Conservation (phyloP, 768 basidiomycete species). For the Cystofilobasidium ferigula region DNA sequence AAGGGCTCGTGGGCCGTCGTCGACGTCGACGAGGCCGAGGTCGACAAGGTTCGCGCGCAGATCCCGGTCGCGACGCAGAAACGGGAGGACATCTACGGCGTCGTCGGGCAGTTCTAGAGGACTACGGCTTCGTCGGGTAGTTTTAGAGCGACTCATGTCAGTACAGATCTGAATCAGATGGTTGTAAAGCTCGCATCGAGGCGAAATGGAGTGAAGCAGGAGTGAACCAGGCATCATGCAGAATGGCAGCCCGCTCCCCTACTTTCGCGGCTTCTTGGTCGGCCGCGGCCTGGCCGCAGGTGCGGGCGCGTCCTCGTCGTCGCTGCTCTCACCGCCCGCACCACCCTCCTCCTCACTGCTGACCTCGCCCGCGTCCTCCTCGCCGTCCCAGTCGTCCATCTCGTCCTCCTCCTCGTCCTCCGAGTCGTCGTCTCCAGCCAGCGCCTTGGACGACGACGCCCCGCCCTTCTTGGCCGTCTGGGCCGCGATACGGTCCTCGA, state of each 20-base stretch:
- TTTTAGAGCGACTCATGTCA: no score
- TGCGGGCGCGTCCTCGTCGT: conserved; percentile 7
- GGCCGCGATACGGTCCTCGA: conserved; percentile 15
- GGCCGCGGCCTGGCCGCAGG: not conserved
- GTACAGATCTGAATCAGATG: no score
- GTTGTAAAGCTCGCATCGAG: no score
- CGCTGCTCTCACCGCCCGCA: conserved; percentile 11
- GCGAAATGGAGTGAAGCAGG: no score
- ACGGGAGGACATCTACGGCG: conserved; percentile 31
- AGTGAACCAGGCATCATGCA: no score
- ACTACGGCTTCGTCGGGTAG: no score
- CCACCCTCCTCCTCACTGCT: conserved; percentile 16
- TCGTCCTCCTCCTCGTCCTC: conserved; percentile 10
- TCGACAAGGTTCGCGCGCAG: conserved; percentile 29
- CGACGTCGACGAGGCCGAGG: conserved; percentile 29
- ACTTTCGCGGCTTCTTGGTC: conserved; percentile 1
- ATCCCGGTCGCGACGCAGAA: conserved; percentile 34
- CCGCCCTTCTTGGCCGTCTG: not conserved
- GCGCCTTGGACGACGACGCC: no score
- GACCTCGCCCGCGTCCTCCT: conserved; percentile 11
- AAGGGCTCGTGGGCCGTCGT: conserved; percentile 29
- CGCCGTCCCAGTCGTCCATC: conserved; percentile 5
- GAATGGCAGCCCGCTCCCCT: not conserved
- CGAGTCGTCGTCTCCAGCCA: not conserved
- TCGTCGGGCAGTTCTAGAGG: conserved; percentile 12